These are phyloP conservation scores for Pseudonectria foliicola DNA, from an alignment of 2,329 filamentous ascomycete genomes.

Conservation along the genomic window DNA sequence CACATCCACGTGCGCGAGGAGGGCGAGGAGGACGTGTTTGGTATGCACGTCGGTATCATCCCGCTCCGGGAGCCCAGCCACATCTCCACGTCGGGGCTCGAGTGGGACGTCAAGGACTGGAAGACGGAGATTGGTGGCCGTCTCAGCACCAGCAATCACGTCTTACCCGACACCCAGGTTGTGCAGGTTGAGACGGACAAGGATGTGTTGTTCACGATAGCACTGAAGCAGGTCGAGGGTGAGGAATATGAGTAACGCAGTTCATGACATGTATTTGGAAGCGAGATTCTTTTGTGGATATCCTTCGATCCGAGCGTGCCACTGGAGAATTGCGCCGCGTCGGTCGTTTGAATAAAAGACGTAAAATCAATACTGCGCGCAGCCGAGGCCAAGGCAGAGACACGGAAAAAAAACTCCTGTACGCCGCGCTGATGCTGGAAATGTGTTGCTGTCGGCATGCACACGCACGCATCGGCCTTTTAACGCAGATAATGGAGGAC, in stretches of 20 bases:
- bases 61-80: constrained; percentile 70
- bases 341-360: constrained; percentile 9
- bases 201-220: constrained; percentile 69
- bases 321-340: constrained; percentile 1
- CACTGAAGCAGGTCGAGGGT: constrained; percentile 38
- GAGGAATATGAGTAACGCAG: constrained; percentile 25
- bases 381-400: constrained; percentile 10
- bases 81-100: constrained; percentile 74
- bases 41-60: constrained; percentile 76
- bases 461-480: constrained; percentile 1
- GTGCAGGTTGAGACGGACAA: constrained; percentile 57
- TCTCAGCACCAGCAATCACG: constrained; percentile 76
- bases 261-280: no score
- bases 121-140: constrained; percentile 65
- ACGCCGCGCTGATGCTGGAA: constrained; percentile 21
- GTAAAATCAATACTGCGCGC: no score
- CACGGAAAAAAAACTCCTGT: constrained; percentile 15
- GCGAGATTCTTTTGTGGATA: background rate
- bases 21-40: constrained; percentile 49
- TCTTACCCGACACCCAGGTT: constrained; percentile 49
- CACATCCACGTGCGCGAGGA: constrained; percentile 55
- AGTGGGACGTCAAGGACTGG: constrained; percentile 89
- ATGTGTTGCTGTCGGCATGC: constrained; percentile 6
- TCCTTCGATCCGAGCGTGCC: background rate
- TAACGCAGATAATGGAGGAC: constrained; percentile 73